Evolutionary conservation across 2,329 filamentous ascomycete species (phyloP).

Genomic region (Monosporascus sp.): DNA sequence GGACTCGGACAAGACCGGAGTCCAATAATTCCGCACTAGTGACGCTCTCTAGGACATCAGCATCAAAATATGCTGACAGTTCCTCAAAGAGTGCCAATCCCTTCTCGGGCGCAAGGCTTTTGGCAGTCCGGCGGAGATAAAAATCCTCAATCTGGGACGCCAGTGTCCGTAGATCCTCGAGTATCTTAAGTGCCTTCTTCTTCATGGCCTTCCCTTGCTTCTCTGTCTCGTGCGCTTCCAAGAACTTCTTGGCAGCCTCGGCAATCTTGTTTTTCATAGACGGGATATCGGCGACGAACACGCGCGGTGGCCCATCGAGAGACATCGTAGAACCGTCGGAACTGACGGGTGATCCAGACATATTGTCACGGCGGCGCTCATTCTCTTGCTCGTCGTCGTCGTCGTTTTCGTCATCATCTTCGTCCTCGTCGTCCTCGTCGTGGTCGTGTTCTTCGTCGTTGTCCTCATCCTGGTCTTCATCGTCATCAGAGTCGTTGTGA

Average conservation of each 20-base stretch:
- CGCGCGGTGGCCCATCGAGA: conserved; percentile 48
- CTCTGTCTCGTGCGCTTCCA: conserved; percentile 76
- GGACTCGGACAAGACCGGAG: conserved; percentile 79
- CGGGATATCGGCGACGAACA: conserved; percentile 41
- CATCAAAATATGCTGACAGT: conserved; percentile 80
- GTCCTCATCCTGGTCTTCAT: conserved; percentile 45
- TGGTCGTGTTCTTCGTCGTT: conserved; percentile 45
- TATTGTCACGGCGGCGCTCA: conserved; percentile 45
- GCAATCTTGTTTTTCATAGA: conserved; percentile 70
- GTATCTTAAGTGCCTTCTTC: conserved; percentile 70
- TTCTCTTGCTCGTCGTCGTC: conserved; percentile 48
- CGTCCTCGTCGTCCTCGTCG: conserved; percentile 40
- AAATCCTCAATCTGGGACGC: conserved; percentile 67
- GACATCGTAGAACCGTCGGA: conserved; percentile 64
- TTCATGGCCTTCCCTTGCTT: conserved; percentile 67
- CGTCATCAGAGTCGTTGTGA: conserved; percentile 48
- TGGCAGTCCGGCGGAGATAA: conserved; percentile 54
- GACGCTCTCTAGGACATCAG: conserved; percentile 83
- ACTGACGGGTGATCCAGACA: conserved; percentile 61
- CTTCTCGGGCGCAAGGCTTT: conserved; percentile 38
- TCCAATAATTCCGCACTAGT: conserved; percentile 92
- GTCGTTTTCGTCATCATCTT: conserved; percentile 48
- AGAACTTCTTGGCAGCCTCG: conserved; percentile 72
- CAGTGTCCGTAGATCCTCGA: conserved; percentile 66
- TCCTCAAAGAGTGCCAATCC: conserved; percentile 66